These are phyloP conservation scores for Puccinellia tenuiflora DNA, from an alignment of 176 grass and related monocot species.

Conservation along the genomic window DNA sequence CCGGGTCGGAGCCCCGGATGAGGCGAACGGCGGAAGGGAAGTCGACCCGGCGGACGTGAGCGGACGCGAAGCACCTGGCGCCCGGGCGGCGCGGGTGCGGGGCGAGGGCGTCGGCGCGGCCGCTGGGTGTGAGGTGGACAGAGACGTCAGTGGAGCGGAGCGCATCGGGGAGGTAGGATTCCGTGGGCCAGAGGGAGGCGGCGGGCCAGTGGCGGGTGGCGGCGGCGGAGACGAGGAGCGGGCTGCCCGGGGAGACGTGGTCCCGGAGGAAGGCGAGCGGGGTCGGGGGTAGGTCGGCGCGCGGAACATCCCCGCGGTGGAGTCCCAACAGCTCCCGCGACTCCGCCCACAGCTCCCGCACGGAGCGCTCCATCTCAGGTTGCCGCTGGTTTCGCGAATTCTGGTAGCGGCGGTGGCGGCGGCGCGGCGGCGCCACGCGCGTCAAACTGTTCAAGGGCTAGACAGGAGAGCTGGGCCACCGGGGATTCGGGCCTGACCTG, in stretches of 20 bases:
- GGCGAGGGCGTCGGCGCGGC: conserved; percentile 73
- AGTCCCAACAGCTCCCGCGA: conserved; percentile 64
- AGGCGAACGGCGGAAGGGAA: conserved; percentile 50
- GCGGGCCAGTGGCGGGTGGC: conserved; percentile 81
- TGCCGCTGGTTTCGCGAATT: conserved; percentile 12
- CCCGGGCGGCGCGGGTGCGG: conserved; percentile 17
- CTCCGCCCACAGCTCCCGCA: conserved; percentile 74
- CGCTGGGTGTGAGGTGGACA: conserved; percentile 78
- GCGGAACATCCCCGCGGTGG: conserved; percentile 20
- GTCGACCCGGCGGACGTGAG: conserved; percentile 52
- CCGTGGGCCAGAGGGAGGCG: conserved; percentile 57
- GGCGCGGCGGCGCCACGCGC: not conserved
- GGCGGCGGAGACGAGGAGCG: conserved; percentile 64
- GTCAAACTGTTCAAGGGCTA: not conserved
- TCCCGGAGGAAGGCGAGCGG: conserved; percentile 77
- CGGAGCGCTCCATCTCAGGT: conserved; percentile 41
- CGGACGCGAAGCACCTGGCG: conserved; percentile 62
- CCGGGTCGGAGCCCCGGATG: conserved; percentile 38
- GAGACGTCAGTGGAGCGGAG: conserved; percentile 60
- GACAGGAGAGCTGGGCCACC: not conserved
- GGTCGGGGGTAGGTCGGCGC: conserved; percentile 46
- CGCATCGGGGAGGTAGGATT: conserved; percentile 56
- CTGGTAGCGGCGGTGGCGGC: conserved; percentile 16
- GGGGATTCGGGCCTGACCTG: not conserved
- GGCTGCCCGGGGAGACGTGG: conserved; percentile 65